Base-by-base conservation (phyloP, 495 filamentous ascomycete species). In the Usnea hakonensis region DNA sequence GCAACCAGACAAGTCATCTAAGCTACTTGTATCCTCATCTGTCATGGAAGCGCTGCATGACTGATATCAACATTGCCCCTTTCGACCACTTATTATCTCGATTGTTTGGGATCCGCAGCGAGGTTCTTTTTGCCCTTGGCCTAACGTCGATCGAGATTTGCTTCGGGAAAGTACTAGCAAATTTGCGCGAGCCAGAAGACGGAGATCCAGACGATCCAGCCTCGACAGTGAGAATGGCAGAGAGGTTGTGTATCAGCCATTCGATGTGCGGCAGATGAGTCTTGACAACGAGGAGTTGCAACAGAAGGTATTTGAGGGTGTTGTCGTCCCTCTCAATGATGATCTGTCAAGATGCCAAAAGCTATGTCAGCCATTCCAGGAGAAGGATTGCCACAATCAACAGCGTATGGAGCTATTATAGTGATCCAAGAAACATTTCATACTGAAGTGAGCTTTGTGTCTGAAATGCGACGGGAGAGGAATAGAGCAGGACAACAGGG, bases 131-230 rank as follows among this genome's bases (percentile, higher is more conserved):
- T 38, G 67, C 71, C 1, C 61, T 75, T 0, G 75, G 72, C 2
- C 53, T 75, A 11, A 67, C 68, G 2, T 68, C 75, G 21, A 65
- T 74, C 9, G 75, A 75, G 57, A 65, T 76, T 36, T 75, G 72
- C 44, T 67, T 75, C 23, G 72, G 73, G n/a, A 63, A 61, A 38
- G 64, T 66, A 0, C 21, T 76, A 4, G 58, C 62, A n/a, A 53
- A 59, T 6, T 63, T 76, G 30, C 30, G 61, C 7, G 63, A 3
- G n/a, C 55, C 66, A 5, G 64, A 69, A 38, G 73, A 77, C 30
- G 58, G 60, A 2, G 64, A 70, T 54, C 37, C 23, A 13, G 55
- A 66, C n/a, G 66, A 70, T 21, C 55, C 63, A 17, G 46, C 63
- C 28, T 58, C 66, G 14, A 65, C 64, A 57, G 48, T 69, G 11